phyloP scores from a whole-genome alignment of 1,284 basidiomycete species.

The Meira miltonrushii region DNA sequence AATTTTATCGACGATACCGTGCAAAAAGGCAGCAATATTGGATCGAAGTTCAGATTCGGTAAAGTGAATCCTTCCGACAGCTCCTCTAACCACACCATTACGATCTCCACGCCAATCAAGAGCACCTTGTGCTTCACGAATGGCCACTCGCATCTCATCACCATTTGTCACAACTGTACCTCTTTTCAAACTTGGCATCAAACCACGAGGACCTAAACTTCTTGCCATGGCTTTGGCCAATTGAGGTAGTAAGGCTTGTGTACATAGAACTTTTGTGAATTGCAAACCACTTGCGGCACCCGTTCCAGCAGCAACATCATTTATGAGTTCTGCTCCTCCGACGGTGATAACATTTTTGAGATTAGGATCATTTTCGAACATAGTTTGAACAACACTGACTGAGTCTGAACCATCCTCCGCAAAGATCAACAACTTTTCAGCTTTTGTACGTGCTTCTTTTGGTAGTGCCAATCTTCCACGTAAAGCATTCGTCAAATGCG shows the following conservation, averaged over 20 bases:
- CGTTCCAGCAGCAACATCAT: constrained; percentile 30
- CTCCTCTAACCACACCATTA: constrained; percentile 73
- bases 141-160: constrained; percentile 59
- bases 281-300: constrained; percentile 26
- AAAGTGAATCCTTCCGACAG: constrained; percentile 60
- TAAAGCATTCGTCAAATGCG: constrained; percentile 49
- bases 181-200: constrained; percentile 90
- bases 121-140: constrained; percentile 72
- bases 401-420: constrained; percentile 45
- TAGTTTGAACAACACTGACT: constrained; percentile 26
- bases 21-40: constrained; percentile 74
- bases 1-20: constrained; percentile 59
- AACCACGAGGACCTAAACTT: constrained; percentile 81
- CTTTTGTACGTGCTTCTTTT: constrained; percentile 38
- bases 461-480: constrained; percentile 45
- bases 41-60: constrained; percentile 68
- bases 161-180: constrained; percentile 80
- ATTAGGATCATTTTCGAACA: constrained; percentile 1
- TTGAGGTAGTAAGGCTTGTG: constrained; percentile 69
- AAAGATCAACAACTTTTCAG: constrained; percentile 47
- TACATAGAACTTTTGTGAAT: constrained; percentile 72
- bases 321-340: constrained; percentile 45
- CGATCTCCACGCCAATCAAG: constrained; percentile 92
- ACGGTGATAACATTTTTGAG: constrained; percentile 23
- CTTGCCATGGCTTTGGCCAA: constrained; percentile 71